Conservation (phyloP, 169 alveolate genomes). For the Babesia divergens region DNA sequence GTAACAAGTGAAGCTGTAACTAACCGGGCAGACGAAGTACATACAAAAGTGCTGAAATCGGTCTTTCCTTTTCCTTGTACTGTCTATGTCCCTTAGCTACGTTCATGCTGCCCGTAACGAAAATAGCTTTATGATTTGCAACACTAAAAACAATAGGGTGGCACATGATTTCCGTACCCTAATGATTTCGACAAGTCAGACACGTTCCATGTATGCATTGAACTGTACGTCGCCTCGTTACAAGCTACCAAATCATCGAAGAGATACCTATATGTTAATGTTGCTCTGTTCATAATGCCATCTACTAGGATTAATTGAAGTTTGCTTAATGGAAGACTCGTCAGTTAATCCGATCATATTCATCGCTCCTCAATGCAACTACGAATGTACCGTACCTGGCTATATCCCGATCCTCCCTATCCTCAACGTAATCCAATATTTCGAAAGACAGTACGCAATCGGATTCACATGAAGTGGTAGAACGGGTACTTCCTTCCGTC, state of each 20-base stretch:
- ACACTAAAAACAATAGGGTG: neutral
- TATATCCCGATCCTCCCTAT: conserved; percentile 1
- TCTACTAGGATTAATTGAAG: no score
- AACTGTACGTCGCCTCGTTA: conserved; percentile 34
- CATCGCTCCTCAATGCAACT: no score
- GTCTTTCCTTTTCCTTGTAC: neutral
- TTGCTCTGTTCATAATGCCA: neutral
- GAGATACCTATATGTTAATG: conserved; percentile 19
- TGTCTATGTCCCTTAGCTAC: conserved; percentile 12
- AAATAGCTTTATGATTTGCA: neutral
- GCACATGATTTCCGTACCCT: neutral
- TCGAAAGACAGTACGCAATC: conserved; percentile 56
- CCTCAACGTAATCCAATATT: conserved; percentile 19
- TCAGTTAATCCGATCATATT: no score
- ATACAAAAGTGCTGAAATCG: conserved; percentile 21
- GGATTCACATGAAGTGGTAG: neutral
- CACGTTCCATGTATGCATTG: neutral
- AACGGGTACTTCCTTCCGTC: neutral
- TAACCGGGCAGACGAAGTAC: conserved; percentile 45
- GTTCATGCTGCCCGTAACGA: conserved; percentile 53
- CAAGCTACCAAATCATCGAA: conserved; percentile 46
- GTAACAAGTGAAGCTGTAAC: neutral
- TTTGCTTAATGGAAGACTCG: no score
- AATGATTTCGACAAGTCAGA: neutral
- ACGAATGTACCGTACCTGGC: conserved; percentile 27